Evolutionary conservation across 495 filamentous ascomycete genomes (phyloP).

Genomic region (Podospora bellae-mahoneyi): DNA sequence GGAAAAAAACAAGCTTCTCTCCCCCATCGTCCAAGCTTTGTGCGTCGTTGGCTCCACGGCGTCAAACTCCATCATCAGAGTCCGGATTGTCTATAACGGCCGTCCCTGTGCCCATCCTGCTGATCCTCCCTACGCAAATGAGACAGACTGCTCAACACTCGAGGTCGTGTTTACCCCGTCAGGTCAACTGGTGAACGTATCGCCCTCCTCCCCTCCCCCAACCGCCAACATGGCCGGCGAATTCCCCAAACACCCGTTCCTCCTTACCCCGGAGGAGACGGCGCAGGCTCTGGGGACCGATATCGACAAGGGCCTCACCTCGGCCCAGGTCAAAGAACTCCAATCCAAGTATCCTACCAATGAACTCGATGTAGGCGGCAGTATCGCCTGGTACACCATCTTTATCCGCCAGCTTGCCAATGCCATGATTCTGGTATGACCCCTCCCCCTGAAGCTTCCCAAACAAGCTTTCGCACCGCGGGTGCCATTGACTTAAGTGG

Average conservation of each 20-base stretch:
- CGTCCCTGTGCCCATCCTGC: not conserved
- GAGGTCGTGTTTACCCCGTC: slow-evolving; percentile 8
- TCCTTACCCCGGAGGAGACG: slow-evolving; percentile 51
- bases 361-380: slow-evolving; percentile 59
- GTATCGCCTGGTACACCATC: slow-evolving; percentile 61
- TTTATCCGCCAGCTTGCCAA: slow-evolving; percentile 63
- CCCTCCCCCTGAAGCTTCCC: not conserved
- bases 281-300: slow-evolving; percentile 50
- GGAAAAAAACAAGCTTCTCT: not conserved
- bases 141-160: slow-evolving; percentile 10
- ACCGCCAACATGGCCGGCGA: slow-evolving; percentile 38
- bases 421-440: slow-evolving; percentile 63
- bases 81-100: not conserved
- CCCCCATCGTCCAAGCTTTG: slow-evolving; percentile 8
- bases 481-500: not conserved
- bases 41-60: not conserved
- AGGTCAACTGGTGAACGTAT: slow-evolving; percentile 6
- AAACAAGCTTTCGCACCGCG: not conserved
- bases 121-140: slow-evolving; percentile 12
- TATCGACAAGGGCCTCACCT: slow-evolving; percentile 57
- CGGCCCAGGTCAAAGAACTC: slow-evolving; percentile 46
- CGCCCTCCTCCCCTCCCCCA: slow-evolving; percentile 11
- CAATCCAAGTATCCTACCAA: slow-evolving; percentile 56
- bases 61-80: not conserved
- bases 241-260: slow-evolving; percentile 51